phyloP scores from a whole-genome alignment of 148 eudicot genomes.

The Vaccinium darrowii region DNA sequence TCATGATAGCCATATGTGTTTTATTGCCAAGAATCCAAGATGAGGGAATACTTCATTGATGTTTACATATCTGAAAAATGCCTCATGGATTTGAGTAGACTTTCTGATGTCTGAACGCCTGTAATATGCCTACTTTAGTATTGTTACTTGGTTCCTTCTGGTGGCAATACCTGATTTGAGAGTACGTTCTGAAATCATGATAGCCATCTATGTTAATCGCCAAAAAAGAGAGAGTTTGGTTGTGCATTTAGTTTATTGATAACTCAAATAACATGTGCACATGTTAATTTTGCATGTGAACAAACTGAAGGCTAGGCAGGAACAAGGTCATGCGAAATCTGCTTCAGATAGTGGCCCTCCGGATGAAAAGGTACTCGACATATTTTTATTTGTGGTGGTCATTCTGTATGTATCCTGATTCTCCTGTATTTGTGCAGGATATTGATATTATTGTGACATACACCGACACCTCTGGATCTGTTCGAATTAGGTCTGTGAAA shows the following conservation, averaged over 20 bases:
- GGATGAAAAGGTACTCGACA: conserved; percentile 59
- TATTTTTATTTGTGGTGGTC: conserved; percentile 15
- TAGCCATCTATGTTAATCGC: neutral
- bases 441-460: conserved; percentile 92
- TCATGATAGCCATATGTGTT: neutral
- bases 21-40: neutral
- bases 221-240: neutral
- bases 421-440: conserved; percentile 55
- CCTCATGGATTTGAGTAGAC: too few relatives aligned
- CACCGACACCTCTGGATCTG: conserved; percentile 72
- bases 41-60: neutral
- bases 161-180: too few relatives aligned
- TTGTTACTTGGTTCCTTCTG: too few relatives aligned
- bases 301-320: conserved; percentile 42
- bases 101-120: too few relatives aligned
- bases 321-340: conserved; percentile 29
- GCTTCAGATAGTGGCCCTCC: conserved; percentile 36
- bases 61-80: too few relatives aligned
- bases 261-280: neutral
- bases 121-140: too few relatives aligned
- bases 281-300: conserved; percentile 11
- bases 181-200: neutral
- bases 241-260: neutral
- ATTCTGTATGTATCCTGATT: conserved; percentile 27
- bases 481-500: conserved; percentile 68